Evolutionary conservation across 306 rosid genomes (phyloP), one percentile per base, ranked within the genome.

Genomic region (Cucumis hystrix): DNA sequence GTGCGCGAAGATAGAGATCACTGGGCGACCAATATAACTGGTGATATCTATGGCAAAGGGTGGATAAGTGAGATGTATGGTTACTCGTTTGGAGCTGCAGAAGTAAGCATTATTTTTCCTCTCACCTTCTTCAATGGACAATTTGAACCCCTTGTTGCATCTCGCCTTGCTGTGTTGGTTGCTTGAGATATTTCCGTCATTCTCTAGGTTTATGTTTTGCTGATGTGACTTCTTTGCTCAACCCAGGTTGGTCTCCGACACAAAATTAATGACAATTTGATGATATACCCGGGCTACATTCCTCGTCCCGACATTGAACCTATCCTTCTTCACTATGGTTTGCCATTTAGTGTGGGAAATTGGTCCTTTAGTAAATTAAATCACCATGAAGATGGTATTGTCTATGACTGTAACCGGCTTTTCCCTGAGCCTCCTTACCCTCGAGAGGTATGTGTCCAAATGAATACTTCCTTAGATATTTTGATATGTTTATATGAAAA

Each of bases 51-150:
- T 80, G 93, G 87, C 62, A 69, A 83, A 81, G 99, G 99, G 77
- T 95, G 99, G 99, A 95, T 95, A 71, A 95, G 97, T 88, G 99
- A 95, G 88, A 95, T 95, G 99, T 95, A 95, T 68, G 99, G 99
- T 76, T 95, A 92, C 85, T 92, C 99, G 52, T 95, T 95, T 73
- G 99, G 97, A 61, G 99, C 97, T 45, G 99, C 99, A 8, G 99
- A 92, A 87, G 97, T 92, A 85, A 84, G 96, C 72, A 77, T 59
- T 71, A 37, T 54, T 64, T 52, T 79, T 73, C 49, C 49, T 75
- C 30, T 59, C 37, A 47, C 60, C 63, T 13, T 43, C 14, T 21
- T 20, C 39, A 12, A 41, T 21, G 20, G 75, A 43, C 56, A 69
- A 69, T 67, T n/a, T 67, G 33, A 39, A 41, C 23, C 9, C 8